Conservation (phyloP, 1,139 yeast genomes). For the Kodamaea sp. region DNA sequence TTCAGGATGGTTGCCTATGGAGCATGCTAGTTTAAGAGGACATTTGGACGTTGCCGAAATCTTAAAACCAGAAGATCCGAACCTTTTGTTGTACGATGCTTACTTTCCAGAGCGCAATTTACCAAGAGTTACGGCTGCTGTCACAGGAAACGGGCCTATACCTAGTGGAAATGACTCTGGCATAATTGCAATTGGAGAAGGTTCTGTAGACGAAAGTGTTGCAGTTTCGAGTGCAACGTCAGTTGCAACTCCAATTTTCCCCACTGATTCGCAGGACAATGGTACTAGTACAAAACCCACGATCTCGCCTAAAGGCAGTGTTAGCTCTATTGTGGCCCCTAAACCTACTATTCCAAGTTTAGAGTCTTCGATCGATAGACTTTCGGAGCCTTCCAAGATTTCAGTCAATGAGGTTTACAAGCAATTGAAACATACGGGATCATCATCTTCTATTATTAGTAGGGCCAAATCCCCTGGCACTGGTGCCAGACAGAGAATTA, state of each 20-base stretch:
- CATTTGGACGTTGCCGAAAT: conserved; percentile 70
- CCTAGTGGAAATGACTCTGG: neutral
- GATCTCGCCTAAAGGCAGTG: conserved; percentile 7
- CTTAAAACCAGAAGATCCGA: conserved; percentile 47
- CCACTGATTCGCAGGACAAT: conserved; percentile 2
- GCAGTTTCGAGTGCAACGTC: neutral
- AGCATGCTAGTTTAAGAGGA: conserved; percentile 91
- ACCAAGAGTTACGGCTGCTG: conserved; percentile 19
- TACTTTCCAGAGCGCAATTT: conserved; percentile 41
- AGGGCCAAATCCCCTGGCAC: conserved; percentile 33
- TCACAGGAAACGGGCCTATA: neutral
- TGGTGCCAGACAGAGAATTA: conserved; percentile 16
- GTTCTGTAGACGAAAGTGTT: neutral
- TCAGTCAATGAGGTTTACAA: conserved; percentile 43
- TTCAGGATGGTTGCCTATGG: conserved; percentile 97
- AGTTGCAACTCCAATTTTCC: neutral
- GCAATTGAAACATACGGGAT: conserved; percentile 34
- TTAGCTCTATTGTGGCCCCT: conserved; percentile 1
- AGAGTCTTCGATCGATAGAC: conserved; percentile 36
- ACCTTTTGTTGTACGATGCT: conserved; percentile 39
- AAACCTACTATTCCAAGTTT: conserved; percentile 5
- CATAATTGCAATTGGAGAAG: neutral
- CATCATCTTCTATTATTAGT: conserved; percentile 19
- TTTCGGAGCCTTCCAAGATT: conserved; percentile 38
- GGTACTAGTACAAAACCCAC: conserved; percentile 13